phyloP scores from a whole-genome alignment of 768 basidiomycete genomes.

The Naganishia onofrii region DNA sequence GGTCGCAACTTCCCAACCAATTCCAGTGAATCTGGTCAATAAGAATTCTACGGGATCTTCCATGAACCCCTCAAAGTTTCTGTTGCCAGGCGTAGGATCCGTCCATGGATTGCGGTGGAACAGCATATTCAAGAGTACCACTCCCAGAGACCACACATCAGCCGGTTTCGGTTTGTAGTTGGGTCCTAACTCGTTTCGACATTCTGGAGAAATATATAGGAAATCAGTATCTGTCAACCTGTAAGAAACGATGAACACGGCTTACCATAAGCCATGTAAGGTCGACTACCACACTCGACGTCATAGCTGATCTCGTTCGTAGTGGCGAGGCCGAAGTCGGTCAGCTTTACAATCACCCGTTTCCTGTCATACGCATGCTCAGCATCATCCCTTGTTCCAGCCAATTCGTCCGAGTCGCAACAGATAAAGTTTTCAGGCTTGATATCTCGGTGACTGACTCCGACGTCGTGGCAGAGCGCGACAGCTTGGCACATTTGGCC shows the following conservation, averaged over 20 bases:
- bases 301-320: constrained; percentile 83
- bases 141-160: constrained; percentile 98
- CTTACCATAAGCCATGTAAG: constrained; percentile 96
- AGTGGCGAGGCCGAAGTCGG: constrained; percentile 94
- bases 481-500: constrained; percentile 98
- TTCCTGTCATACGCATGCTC: constrained; percentile 59
- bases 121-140: constrained; percentile 98
- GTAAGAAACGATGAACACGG: constrained; percentile 23
- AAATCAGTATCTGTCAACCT: neutral
- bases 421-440: constrained; percentile 83
- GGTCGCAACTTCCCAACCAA: constrained; percentile 68
- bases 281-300: constrained; percentile 97
- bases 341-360: constrained; percentile 90
- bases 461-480: constrained; percentile 83
- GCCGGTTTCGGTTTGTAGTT: constrained; percentile 91
- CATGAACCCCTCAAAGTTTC: constrained; percentile 73
- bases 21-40: constrained; percentile 76
- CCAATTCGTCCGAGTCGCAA: constrained; percentile 50
- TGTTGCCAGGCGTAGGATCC: constrained; percentile 78
- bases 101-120: constrained; percentile 99
- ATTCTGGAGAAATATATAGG: constrained; percentile 61
- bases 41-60: constrained; percentile 79
- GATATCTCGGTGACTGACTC: constrained; percentile 94
- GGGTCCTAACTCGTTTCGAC: constrained; percentile 93
- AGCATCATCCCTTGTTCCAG: constrained; percentile 33